A percentile compares a stretch with the other conserved stretches of the same genome.
Evolutionary conservation across 2,329 filamentous ascomycete genomes (phyloP).

Genomic region (Penicillium sp.): DNA sequence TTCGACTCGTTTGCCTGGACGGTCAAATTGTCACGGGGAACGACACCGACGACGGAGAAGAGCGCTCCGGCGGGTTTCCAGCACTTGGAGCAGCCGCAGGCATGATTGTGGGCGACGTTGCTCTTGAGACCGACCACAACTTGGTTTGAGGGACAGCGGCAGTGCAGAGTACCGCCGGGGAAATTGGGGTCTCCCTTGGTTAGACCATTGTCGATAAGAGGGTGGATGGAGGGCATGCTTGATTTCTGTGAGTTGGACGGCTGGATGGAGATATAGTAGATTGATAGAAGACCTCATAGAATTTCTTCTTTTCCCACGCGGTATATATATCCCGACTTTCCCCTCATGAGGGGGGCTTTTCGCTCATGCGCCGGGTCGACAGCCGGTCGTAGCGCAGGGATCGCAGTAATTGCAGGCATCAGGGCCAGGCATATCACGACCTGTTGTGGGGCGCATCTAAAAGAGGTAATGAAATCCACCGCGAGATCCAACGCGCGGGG

Average conservation of each 20-base stretch:
- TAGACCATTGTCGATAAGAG: slow-evolving; percentile 58
- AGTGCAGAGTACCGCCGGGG: slow-evolving; percentile 57
- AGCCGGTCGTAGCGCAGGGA: no score
- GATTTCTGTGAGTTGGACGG: neutral
- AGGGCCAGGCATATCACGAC: neutral
- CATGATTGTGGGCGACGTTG: slow-evolving; percentile 64
- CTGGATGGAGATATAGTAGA: neutral
- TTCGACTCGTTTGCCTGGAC: slow-evolving; percentile 58
- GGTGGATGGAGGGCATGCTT: slow-evolving; percentile 51
- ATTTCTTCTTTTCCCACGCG: no score
- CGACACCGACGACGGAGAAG: slow-evolving; percentile 60
- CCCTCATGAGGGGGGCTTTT: slow-evolving; percentile 12
- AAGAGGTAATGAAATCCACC: slow-evolving; percentile 3
- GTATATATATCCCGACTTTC: slow-evolving; percentile 7
- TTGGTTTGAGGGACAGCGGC: slow-evolving; percentile 53
- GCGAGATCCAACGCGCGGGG: neutral
- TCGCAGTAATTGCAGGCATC: neutral
- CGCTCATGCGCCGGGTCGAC: no score
- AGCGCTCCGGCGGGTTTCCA: slow-evolving; percentile 62
- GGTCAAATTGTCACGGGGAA: slow-evolving; percentile 51
- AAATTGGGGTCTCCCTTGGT: slow-evolving; percentile 52
- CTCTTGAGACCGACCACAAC: slow-evolving; percentile 55
- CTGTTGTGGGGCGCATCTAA: slow-evolving; percentile 4
- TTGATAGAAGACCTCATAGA: neutral
- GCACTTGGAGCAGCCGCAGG: slow-evolving; percentile 67